Evolutionary conservation across 1,284 basidiomycete genomes (phyloP), one percentile per base, ranked within the genome.

Genomic region (Apiotrichum mycotoxinovorans): DNA sequence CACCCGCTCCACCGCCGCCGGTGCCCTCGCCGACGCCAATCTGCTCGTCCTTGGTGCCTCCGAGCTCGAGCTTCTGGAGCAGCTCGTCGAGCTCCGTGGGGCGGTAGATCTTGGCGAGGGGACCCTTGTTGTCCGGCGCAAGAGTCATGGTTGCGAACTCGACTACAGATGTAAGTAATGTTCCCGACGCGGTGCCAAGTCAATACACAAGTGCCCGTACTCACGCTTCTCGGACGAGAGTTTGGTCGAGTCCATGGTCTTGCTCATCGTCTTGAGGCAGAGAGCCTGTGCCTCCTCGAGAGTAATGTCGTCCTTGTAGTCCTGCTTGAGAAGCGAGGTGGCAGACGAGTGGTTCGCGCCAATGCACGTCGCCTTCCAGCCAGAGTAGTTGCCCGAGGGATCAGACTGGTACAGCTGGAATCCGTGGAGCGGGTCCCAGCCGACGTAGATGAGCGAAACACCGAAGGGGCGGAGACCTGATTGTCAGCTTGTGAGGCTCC

Each of bases 381-480:
- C 95, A 0, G 89, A 91, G 78, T 98, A 98, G 80, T 98, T 98
- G 15, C 95, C 95, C 46, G 92, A 96, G 2, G 96, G 95, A 76
- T 98, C 95, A 17, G 92, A 95, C 76, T 97, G 93, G 81, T 98
- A 98, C 27, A 98, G 84, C 77, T 98, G 95, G 84, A 98, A 98
- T 57, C 87, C 80, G 78, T 98, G 92, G 72, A 97, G 90, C 50
- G 91, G 86, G 79, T 98, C 96, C 75, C 93, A 93, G 37, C 95
- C 95, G 17, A 95, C 93, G 67, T 98, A 98, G 47, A 98, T 84
- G 53, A 98, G 82, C 27, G 93, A 95, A 20, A 98, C 96, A 70
- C 95, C 96, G 75, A 98, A 98, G 25, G 95, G 95, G 58, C 95
- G 90, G 34, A 98, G 85, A 81, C 93, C 90, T 91, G 51, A 40